Evolutionary conservation across 805 yeast genomes (phyloP).

Genomic region (Geotrichum ghanense): DNA sequence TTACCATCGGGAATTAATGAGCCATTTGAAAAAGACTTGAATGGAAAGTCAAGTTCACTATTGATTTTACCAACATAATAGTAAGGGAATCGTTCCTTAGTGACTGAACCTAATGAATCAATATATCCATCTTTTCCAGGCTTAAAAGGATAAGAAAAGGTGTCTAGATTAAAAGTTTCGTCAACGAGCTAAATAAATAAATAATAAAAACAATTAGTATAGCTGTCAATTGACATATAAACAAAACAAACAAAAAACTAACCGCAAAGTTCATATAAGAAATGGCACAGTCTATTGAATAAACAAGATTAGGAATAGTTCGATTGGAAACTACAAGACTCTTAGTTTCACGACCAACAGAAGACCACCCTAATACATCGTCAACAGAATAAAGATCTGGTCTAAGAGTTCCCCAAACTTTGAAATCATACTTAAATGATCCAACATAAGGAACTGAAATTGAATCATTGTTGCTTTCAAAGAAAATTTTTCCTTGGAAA

Average conservation of each 20-base stretch:
- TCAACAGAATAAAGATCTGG: background rate
- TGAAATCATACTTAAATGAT: background rate
- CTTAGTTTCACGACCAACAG: background rate
- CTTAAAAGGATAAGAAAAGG: background rate
- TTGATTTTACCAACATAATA: background rate
- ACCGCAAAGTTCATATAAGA: conserved; percentile 1
- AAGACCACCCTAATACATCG: background rate
- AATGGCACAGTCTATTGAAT: background rate
- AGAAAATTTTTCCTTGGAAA: background rate
- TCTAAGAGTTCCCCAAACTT: background rate
- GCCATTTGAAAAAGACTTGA: background rate
- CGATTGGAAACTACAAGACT: background rate
- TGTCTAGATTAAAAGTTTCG: background rate
- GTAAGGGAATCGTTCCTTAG: background rate
- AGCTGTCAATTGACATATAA: background rate
- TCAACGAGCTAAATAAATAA: conserved; percentile 1
- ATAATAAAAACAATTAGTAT: background rate
- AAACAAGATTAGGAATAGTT: background rate
- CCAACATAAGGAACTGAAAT: conserved; percentile 2
- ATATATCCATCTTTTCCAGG: background rate
- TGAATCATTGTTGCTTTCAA: background rate
- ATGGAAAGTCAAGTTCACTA: background rate
- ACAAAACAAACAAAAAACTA: background rate
- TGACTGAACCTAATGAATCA: background rate
- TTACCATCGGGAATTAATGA: background rate